Evolutionary conservation across 2,329 filamentous ascomycete species (phyloP), one percentile per base, ranked within the genome.

Genomic region (Sporothrix pallida): DNA sequence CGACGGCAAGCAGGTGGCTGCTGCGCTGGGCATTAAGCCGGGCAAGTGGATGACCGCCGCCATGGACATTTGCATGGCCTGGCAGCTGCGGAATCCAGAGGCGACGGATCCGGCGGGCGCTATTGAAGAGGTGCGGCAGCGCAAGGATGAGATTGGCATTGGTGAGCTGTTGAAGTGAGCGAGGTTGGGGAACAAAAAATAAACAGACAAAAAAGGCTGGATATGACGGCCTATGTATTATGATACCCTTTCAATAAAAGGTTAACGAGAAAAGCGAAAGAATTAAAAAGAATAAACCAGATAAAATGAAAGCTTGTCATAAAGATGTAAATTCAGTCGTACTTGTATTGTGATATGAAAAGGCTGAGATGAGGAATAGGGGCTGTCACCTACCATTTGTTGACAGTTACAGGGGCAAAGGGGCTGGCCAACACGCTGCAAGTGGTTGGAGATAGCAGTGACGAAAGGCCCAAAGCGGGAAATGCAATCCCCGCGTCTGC

Each of bases 1-100:
- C 48, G 93, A 97, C 79, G 95, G 96, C 17, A 92, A 88, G 54
- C 85, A 91, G 71, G 87, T 98, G 23, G 88, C 90, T 20, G 87
- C 90, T 75, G 89, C 88, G 3, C 85, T 98, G 3, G 89, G 87
- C 0, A 83, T 87, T n/a, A 90, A 89, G 76, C 91, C 93, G 0
- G 94, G 93, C 0, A 90, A 86, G n/a, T 98, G 95, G 95, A 92
- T 97, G 87, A 89, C 89, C 72, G 86, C 87, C 63, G 94, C 94
- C 3, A 83, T 97, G 65, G 92, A 97, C 46, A 85, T 94, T 3
- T 92, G 93, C 75, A 88, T 97, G 81, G 90, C 90, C 75, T 98
- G 95, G 94, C 96, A 98, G 82, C 87, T 98, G 71, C 88, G 93
- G 52, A 90, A 98, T 79, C 93, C 94, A 0, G 86, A 86, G 3